These are phyloP conservation scores for Botrytis medusae DNA, from an alignment of 2,329 filamentous ascomycete genomes.

Conservation along the genomic window DNA sequence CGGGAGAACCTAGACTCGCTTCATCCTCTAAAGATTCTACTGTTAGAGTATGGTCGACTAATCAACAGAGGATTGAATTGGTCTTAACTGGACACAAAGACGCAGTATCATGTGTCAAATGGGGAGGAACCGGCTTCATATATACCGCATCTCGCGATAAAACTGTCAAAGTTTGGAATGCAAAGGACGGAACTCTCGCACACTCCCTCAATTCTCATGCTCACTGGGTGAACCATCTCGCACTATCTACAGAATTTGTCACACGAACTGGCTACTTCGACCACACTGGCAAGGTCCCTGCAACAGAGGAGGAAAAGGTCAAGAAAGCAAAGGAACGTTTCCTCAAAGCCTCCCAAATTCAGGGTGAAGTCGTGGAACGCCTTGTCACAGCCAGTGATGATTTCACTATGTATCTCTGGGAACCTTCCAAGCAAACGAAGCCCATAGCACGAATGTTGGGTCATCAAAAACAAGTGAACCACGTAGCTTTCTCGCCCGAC, in stretches of 20 bases:
- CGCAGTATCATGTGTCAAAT: slow-evolving; percentile 85
- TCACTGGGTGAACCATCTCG: slow-evolving; percentile 94
- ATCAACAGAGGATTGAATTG: slow-evolving; percentile 74
- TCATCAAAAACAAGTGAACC: slow-evolving; percentile 95
- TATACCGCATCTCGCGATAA: slow-evolving; percentile 90
- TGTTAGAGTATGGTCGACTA: slow-evolving; percentile 81
- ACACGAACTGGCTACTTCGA: slow-evolving; percentile 85
- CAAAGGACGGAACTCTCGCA: slow-evolving; percentile 72
- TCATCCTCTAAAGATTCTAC: slow-evolving; percentile 90
- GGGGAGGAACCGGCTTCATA: slow-evolving; percentile 85
- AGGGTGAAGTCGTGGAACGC: slow-evolving; percentile 76
- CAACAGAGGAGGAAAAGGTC: slow-evolving; percentile 67
- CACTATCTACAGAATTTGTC: slow-evolving; percentile 88
- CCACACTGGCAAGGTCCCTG: slow-evolving; percentile 70
- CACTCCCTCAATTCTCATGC: slow-evolving; percentile 80
- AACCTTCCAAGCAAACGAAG: slow-evolving; percentile 74
- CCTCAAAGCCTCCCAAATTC: slow-evolving; percentile 76
- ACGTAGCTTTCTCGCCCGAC: slow-evolving; percentile 91
- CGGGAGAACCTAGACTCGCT: slow-evolving; percentile 74
- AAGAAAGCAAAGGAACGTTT: slow-evolving; percentile 79
- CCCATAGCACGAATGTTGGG: slow-evolving; percentile 86
- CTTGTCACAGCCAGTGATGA: slow-evolving; percentile 91
- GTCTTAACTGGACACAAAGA: slow-evolving; percentile 86
- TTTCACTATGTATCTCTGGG: slow-evolving; percentile 96
- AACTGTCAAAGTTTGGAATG: slow-evolving; percentile 88